A percentile compares a stretch with the other conserved stretches of the same genome.
phyloP scores from a whole-genome alignment of 2,329 filamentous ascomycete species.

The Botrytis cinerea region DNA sequence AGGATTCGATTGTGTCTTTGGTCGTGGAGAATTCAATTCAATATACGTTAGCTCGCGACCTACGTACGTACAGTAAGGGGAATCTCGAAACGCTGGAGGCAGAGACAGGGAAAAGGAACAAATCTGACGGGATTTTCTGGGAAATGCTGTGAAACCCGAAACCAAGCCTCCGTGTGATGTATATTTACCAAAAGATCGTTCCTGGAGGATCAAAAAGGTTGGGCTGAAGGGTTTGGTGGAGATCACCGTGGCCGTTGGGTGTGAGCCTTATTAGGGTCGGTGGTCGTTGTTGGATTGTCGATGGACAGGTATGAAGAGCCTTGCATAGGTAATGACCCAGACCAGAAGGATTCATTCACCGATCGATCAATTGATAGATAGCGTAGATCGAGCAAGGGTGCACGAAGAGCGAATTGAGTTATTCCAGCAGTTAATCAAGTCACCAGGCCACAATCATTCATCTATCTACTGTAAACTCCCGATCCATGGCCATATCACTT shows the following conservation, averaged over 20 bases:
- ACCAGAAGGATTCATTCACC: neutral
- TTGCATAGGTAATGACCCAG: neutral
- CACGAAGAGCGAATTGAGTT: neutral
- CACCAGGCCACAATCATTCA: neutral
- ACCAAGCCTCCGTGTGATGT: neutral
- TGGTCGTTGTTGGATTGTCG: neutral
- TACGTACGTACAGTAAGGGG: neutral
- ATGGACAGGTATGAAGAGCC: neutral
- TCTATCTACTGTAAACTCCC: neutral
- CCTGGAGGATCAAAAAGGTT: constrained; percentile 13
- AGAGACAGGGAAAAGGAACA: neutral
- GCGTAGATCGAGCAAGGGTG: neutral
- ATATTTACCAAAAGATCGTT: neutral
- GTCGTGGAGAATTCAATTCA: neutral
- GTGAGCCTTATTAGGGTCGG: neutral
- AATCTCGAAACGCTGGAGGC: neutral
- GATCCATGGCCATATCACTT: neutral
- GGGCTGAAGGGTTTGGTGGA: neutral
- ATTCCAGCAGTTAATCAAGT: neutral
- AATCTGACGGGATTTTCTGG: neutral
- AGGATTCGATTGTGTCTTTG: neutral
- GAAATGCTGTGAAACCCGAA: neutral
- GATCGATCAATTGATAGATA: neutral
- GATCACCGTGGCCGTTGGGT: neutral
- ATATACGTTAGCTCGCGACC: neutral